phyloP scores from a whole-genome alignment of 352 stramenopile genomes.

The Phytophthora hibernalis region DNA sequence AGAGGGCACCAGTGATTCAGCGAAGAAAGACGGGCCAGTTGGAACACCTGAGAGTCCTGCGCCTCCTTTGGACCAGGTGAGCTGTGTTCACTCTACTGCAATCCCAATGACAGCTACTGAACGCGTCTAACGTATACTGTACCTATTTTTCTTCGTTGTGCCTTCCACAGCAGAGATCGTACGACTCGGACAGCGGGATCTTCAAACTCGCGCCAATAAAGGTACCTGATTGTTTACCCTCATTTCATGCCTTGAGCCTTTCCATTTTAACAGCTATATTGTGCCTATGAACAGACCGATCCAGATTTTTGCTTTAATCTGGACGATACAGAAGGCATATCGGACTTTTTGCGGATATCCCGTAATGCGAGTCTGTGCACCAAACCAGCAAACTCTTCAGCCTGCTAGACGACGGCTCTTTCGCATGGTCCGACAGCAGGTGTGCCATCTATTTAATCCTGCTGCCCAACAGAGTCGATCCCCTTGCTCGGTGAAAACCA shows the following conservation, averaged over 20 bases:
- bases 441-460: constrained; percentile 50
- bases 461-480: constrained; percentile 35
- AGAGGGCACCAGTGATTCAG: constrained; percentile 22
- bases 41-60: constrained; percentile 41
- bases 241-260: not conserved
- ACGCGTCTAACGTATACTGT: not conserved
- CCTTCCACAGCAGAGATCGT: constrained; percentile 65
- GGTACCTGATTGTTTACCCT: constrained; percentile 41
- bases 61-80: constrained; percentile 67
- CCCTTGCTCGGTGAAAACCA: constrained; percentile 41
- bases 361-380: constrained; percentile 38
- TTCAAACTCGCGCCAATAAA: constrained; percentile 90
- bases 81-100: constrained; percentile 2
- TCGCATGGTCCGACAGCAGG: constrained; percentile 22
- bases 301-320: constrained; percentile 92
- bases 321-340: constrained; percentile 87
- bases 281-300: constrained; percentile 60
- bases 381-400: constrained; percentile 21
- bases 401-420: constrained; percentile 3
- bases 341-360: constrained; percentile 88
- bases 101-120: not conserved
- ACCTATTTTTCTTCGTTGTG: constrained; percentile 10
- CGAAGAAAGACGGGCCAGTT: constrained; percentile 26
- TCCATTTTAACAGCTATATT: constrained; percentile 18
- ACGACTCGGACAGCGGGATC: constrained; percentile 82